phyloP scores from a whole-genome alignment of 345 rosid species.

The Angophora floribunda region DNA sequence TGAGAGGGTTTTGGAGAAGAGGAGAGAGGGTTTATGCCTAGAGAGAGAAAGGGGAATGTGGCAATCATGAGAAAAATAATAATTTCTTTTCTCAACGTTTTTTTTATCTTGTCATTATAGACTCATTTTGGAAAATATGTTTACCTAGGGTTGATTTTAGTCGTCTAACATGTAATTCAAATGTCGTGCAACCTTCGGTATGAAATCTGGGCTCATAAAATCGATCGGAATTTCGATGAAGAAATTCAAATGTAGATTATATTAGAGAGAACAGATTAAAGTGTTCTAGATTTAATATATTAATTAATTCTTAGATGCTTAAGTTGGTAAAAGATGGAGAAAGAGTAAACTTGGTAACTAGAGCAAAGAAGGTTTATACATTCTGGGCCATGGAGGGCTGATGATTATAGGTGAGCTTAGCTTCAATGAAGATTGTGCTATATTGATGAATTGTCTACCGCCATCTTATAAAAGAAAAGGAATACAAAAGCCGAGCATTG shows the following conservation, averaged over 20 bases:
- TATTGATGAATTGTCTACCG: accelerated
- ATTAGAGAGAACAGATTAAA: accelerated
- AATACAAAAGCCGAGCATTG: accelerated
- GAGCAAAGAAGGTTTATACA: accelerated
- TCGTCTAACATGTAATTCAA: accelerated
- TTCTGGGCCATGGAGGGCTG: accelerated
- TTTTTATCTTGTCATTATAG: neutral
- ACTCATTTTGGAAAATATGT: accelerated
- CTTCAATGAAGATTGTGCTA: accelerated
- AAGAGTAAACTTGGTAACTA: neutral
- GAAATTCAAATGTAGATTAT: neutral
- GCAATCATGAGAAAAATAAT: neutral
- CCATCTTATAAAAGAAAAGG: accelerated
- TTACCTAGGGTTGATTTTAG: neutral
- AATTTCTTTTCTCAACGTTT: neutral
- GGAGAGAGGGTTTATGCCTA: neutral
- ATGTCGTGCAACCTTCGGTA: accelerated
- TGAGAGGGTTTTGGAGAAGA: neutral
- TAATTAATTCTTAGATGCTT: too few relatives aligned
- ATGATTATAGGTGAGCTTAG: neutral
- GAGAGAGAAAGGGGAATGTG: too few relatives aligned
- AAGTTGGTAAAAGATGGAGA: accelerated
- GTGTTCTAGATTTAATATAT: too few relatives aligned
- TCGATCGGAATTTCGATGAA: accelerated
- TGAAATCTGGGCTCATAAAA: accelerated